A percentile compares a stretch with the other conserved stretches of the same genome.
Evolutionary conservation across 371 early-diverging fungal genomes (phyloP).

Genomic region (Mortierella sp.): DNA sequence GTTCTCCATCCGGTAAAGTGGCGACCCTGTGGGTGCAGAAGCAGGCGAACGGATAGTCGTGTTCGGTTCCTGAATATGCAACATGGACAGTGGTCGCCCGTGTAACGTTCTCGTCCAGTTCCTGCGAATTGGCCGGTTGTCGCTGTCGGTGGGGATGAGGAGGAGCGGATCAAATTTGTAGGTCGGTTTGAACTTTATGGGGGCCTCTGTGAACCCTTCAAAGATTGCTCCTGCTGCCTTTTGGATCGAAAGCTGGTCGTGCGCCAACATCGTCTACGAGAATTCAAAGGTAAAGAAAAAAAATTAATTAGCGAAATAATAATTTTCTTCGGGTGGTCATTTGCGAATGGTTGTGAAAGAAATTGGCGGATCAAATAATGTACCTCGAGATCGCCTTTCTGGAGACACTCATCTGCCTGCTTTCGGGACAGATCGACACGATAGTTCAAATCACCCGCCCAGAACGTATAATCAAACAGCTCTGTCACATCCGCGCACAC

Average conservation of each 20-base stretch:
- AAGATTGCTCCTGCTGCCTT: constrained; percentile 65
- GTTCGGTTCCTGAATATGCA: constrained; percentile 10
- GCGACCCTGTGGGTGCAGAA: not conserved
- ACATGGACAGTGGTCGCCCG: constrained; percentile 33
- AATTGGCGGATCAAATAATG: not conserved
- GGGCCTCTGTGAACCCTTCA: constrained; percentile 77
- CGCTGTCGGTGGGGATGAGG: constrained; percentile 11
- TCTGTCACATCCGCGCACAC: constrained; percentile 52
- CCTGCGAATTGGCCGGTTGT: constrained; percentile 5
- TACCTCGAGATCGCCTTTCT: constrained; percentile 64
- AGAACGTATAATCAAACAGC: constrained; percentile 78
- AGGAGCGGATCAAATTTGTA: constrained; percentile 83
- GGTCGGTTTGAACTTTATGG: constrained; percentile 88
- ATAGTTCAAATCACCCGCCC: constrained; percentile 88
- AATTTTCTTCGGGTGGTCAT: not conserved
- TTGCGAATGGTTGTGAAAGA: no score
- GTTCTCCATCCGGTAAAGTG: constrained; percentile 12
- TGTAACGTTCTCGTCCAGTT: constrained; percentile 14
- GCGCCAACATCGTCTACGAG: constrained; percentile 64
- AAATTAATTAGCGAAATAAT: not conserved
- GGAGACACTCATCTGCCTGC: constrained; percentile 66
- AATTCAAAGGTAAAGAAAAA: not conserved
- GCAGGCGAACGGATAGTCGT: not conserved
- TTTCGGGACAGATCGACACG: constrained; percentile 72
- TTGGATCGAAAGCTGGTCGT: constrained; percentile 75